Base-by-base conservation (phyloP, 2,329 filamentous ascomycete species). In the Didymella arachidicola region DNA sequence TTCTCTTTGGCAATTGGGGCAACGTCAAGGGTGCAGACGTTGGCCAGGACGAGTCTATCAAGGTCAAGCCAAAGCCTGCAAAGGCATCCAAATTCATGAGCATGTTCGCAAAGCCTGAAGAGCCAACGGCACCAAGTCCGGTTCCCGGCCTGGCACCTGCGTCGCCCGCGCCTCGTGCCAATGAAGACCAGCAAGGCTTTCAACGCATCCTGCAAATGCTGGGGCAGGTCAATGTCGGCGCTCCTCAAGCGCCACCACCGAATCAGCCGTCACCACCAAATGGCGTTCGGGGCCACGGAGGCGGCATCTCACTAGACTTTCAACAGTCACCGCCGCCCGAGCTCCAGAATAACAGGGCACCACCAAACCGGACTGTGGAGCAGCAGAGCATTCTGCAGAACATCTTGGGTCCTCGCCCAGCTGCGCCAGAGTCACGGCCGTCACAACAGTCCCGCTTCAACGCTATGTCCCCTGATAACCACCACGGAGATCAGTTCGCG, bases 41-140 rank as follows among this genome's bases (percentile, higher is more conserved):
- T 7, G 63, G 51, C 10, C 60, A 63, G 25, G 44, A 65, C 29
- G 70, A 76, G 55, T 60, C 62, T 19, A 60, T 65, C n/a, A 59
- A 67, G 14, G 59, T 63, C 11, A 84, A 79, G 64, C 70, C 78
- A 1, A 72, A 78, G 26, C 91, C 90, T 73, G 74, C 84, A 26
- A 93, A 94, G 71, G 86, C 90, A 5, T 97, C 93, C 12, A 85
- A 92, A 53, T 97, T 97, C 73, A 93, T 92, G 49, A 92, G 89
- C 3, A 90, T 97, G 72, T 82, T 83, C 62, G 67, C 72, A 26
- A 77, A 78, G 44, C 77, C 79, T 49, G 79, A 81, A 49, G 74
- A 75, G 32, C 60, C 67, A 42, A 42, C 65, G 34, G 55, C 55
- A 18, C 57, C 62, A 26, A 60, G 53, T 42, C 67, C 65, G 18